These are phyloP conservation scores for Chromera velia DNA, from an alignment of 73 alveolate species.

Conservation along the genomic window DNA sequence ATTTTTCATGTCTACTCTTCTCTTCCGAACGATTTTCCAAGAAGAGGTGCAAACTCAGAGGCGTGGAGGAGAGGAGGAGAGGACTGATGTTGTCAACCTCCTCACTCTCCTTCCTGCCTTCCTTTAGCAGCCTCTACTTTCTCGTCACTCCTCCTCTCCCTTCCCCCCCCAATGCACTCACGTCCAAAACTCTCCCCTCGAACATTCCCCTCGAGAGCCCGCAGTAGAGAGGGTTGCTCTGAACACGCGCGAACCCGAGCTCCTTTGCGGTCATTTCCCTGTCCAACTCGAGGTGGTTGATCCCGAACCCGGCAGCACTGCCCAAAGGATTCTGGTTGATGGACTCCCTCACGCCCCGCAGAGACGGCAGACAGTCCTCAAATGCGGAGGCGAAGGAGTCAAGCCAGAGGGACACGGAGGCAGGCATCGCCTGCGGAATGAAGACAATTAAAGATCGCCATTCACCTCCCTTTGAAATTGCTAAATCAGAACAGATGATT, in stretches of 20 bases:
- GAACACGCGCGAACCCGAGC: conserved; percentile 28
- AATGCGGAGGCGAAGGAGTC: conserved; percentile 12
- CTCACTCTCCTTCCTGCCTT: too few relatives aligned
- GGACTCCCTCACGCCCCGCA: neutral
- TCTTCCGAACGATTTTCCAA: too few relatives aligned
- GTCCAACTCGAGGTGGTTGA: conserved; percentile 29
- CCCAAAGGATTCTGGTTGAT: conserved; percentile 48
- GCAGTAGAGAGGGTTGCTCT: conserved; percentile 36
- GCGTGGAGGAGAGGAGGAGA: too few relatives aligned
- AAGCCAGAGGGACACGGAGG: conserved; percentile 37
- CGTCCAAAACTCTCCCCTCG: conserved; percentile 35
- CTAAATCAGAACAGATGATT: too few relatives aligned
- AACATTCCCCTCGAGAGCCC: conserved; percentile 41
- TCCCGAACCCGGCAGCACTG: conserved; percentile 48
- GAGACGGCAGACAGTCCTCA: neutral
- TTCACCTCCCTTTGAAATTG: too few relatives aligned
- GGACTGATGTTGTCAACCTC: too few relatives aligned
- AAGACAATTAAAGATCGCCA: too few relatives aligned
- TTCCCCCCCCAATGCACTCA: too few relatives aligned
- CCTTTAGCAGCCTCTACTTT: too few relatives aligned
- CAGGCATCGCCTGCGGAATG: conserved; percentile 22
- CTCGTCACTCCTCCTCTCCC: too few relatives aligned
- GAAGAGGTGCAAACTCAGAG: too few relatives aligned
- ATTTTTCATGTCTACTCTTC: too few relatives aligned
- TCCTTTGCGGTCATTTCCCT: conserved; percentile 22